Base-by-base conservation (phyloP, 2,329 filamentous ascomycete genomes). In the Dactylellina drechsleri region DNA sequence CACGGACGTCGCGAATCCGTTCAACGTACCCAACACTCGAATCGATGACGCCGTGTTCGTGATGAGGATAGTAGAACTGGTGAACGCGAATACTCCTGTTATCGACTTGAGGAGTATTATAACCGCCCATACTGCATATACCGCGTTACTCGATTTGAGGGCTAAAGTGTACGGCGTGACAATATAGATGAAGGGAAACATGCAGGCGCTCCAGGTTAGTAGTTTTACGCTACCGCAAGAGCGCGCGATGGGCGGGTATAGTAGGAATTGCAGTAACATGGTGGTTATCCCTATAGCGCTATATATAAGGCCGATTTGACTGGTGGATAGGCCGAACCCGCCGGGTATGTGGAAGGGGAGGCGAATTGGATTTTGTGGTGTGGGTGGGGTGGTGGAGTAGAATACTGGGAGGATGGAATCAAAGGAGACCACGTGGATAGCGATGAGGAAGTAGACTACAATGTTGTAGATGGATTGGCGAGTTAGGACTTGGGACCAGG, bases 331-430 rank as follows among this genome's bases (percentile, higher is more conserved):
- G 0, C 92, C 92, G 80, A 96, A 96, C 0, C 93, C 93, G 43
- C 92, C 90, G 0, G 93, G 93, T 0, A 92, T 85, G 1, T 85
- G 83, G 10, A 88, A 84, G 0, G 86, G 83, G 0, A 88, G 87
- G 4, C 26, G 28, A 15, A 57, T 61, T 16, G 68, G 87, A 85
- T 54, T 86, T 82, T 40, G 86, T 82, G 3, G 84, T 82, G 3
- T 85, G 80, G 89, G 85, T 0, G 82, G 82, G 0, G 91, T 90
- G 77, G 92, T 90, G 82, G 96, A 91, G 79, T 97, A 86, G 81
- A 96, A 96, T 0, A 97, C 92, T 2, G 93, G 91, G 0, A 98
- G 87, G 1, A 94, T 85, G 80, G 96, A 93, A 82, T 98, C 94
- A 80, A 89, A 97, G 0, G 92, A 89, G 45, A 96, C 88, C 0